Evolutionary conservation across 495 filamentous ascomycete genomes (phyloP).

Genomic region (Penicillium samsonianum): DNA sequence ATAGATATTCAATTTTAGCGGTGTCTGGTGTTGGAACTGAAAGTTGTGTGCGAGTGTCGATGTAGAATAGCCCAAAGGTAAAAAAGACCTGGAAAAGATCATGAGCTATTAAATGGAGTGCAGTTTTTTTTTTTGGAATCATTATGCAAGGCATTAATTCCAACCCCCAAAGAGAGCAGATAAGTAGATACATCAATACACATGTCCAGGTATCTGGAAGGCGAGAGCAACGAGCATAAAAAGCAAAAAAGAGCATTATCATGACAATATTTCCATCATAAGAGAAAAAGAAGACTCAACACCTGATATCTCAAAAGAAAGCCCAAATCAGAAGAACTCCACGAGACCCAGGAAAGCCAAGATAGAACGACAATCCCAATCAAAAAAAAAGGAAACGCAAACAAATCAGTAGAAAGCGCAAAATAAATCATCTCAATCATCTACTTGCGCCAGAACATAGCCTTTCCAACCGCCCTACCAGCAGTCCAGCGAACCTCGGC

Average conservation of each 20-base stretch:
- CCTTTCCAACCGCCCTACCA: slow-evolving; percentile 37
- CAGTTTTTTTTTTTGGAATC: background rate
- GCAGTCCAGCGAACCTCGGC: slow-evolving; percentile 41
- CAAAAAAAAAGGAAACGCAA: background rate
- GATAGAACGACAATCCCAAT: slow-evolving; percentile 1
- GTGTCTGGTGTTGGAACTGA: background rate
- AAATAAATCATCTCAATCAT: slow-evolving; percentile 7
- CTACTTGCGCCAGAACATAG: slow-evolving; percentile 51
- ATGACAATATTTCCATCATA: slow-evolving; percentile 14
- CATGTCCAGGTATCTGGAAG: background rate
- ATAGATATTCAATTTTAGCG: background rate
- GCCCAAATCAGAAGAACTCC: slow-evolving; percentile 8
- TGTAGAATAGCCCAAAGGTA: background rate
- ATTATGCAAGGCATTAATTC: slow-evolving; percentile 8
- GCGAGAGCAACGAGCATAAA: background rate
- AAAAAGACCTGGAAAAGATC: background rate
- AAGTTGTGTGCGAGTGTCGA: background rate
- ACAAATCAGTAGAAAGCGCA: slow-evolving; percentile 2
- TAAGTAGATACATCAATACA: slow-evolving; percentile 12
- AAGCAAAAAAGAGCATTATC: slow-evolving; percentile 3
- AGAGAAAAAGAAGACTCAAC: slow-evolving; percentile 10
- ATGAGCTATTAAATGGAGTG: background rate
- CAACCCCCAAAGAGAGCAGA: background rate
- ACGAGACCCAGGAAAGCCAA: background rate
- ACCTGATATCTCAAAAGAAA: slow-evolving; percentile 9